These are phyloP conservation scores for Aspergillus amoenus DNA, from an alignment of 2,329 filamentous ascomycete genomes.

Conservation along the genomic window DNA sequence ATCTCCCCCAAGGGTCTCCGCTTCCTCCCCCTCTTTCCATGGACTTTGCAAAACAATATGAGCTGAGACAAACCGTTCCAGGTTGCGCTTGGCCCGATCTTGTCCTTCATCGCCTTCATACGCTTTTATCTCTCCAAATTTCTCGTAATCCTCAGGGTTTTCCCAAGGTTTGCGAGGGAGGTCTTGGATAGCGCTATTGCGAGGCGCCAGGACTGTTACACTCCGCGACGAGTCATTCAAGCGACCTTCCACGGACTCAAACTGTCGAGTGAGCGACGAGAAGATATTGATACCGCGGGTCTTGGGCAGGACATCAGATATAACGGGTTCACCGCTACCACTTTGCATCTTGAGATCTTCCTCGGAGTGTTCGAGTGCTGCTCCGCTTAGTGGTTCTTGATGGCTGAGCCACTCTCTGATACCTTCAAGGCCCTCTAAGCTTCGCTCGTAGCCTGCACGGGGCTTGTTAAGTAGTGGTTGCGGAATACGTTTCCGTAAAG, in stretches of 20 bases:
- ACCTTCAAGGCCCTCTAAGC: constrained; percentile 11
- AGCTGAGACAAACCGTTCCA: constrained; percentile 78
- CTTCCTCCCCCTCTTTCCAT: constrained; percentile 69
- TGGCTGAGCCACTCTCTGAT: constrained; percentile 20
- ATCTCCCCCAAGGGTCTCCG: constrained; percentile 65
- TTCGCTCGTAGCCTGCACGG: constrained; percentile 16
- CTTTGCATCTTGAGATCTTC: constrained; percentile 14
- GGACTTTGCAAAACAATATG: constrained; percentile 76
- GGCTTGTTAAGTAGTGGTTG: constrained; percentile 17
- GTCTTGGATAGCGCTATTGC: constrained; percentile 75
- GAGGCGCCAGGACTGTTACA: constrained; percentile 82
- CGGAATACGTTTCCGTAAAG: constrained; percentile 23
- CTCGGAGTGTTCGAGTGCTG: constrained; percentile 22
- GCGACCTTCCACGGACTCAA: constrained; percentile 65
- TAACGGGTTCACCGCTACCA: constrained; percentile 56
- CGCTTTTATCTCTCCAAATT: constrained; percentile 61
- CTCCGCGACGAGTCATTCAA: constrained; percentile 67
- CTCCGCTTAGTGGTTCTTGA: constrained; percentile 28
- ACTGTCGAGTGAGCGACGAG: constrained; percentile 74
- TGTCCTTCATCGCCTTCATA: constrained; percentile 75
- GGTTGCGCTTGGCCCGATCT: constrained; percentile 72
- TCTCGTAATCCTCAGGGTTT: constrained; percentile 69
- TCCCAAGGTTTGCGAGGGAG: constrained; percentile 76
- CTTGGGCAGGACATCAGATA: constrained; percentile 81
- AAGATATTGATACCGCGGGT: constrained; percentile 81